phyloP scores from a whole-genome alignment of 2,329 filamentous ascomycete genomes.

The Cladosporium sp. region DNA sequence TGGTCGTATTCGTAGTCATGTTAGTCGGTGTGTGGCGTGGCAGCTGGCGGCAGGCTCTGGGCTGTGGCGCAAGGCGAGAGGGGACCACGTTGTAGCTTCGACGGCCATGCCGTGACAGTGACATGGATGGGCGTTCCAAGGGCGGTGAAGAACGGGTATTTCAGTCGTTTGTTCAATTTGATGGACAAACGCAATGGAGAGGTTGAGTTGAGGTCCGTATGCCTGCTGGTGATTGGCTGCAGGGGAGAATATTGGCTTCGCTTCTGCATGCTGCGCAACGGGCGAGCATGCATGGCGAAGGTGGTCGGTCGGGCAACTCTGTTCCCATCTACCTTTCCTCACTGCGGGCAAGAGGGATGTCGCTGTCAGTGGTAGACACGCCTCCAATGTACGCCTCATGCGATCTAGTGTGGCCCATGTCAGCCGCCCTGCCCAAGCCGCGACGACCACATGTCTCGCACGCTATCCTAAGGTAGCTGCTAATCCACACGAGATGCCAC shows the following conservation, averaged over 20 bases:
- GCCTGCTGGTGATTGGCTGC: background rate
- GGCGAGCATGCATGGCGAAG: background rate
- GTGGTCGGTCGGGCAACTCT: conserved; percentile 2
- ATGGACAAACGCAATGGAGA: background rate
- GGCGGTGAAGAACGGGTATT: conserved; percentile 5
- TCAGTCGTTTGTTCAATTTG: too few relatives aligned
- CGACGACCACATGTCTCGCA: conserved; percentile 10
- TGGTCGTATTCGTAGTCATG: background rate
- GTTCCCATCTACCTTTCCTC: background rate
- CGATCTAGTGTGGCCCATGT: background rate
- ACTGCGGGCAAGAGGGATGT: background rate
- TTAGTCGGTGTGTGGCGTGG: conserved; percentile 5
- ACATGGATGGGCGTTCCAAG: background rate
- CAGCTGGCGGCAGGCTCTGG: background rate
- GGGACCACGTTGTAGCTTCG: conserved; percentile 2
- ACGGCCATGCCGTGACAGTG: conserved; percentile 5
- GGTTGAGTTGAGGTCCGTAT: background rate
- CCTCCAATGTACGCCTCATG: background rate
- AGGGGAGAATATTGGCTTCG: background rate
- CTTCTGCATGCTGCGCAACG: conserved; percentile 7
- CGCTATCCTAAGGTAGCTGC: background rate
- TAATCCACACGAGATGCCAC: conserved; percentile 3
- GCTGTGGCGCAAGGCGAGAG: conserved; percentile 7
- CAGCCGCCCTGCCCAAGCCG: background rate
- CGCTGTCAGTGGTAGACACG: background rate